Evolutionary conservation across 306 rosid genomes (phyloP).

Genomic region (Coriaria nepalensis): DNA sequence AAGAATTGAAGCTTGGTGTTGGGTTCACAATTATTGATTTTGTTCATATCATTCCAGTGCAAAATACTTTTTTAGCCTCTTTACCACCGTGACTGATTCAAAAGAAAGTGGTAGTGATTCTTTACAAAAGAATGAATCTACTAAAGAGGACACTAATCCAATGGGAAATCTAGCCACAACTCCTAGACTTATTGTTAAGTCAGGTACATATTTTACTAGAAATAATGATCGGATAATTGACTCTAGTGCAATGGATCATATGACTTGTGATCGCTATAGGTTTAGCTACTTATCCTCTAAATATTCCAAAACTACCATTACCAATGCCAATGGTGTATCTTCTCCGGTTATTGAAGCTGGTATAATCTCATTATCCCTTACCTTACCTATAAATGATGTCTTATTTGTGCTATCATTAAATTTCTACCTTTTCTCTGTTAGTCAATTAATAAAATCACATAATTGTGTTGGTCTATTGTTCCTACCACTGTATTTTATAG

Average conservation of each 20-base stretch:
- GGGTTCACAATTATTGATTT: too few relatives aligned
- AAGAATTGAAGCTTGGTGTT: too few relatives aligned
- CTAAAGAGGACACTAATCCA: slow-evolving; percentile 1
- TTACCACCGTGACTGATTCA: too few relatives aligned
- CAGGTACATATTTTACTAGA: not conserved
- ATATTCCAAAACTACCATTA: not conserved
- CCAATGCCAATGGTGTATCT: not conserved
- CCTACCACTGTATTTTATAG: not conserved
- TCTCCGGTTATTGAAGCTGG: not conserved
- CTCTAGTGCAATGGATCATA: not conserved
- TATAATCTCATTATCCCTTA: not conserved
- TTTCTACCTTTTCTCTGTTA: too few relatives aligned
- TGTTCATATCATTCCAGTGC: too few relatives aligned
- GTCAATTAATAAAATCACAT: too few relatives aligned
- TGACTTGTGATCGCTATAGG: not conserved
- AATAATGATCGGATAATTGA: not conserved
- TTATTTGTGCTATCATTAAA: too few relatives aligned
- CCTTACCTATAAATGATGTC: too few relatives aligned
- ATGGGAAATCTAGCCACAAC: not conserved
- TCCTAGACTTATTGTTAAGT: not conserved
- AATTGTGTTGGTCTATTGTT: not conserved
- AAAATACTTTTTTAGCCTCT: too few relatives aligned
- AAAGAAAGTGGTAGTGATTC: too few relatives aligned
- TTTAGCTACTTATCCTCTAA: not conserved
- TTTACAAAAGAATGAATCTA: too few relatives aligned